Percentiles rank a stretch among this genome's conserved stretches.
Evolutionary conservation across 2,329 filamentous ascomycete genomes (phyloP).

Genomic region (Penicillium glabrum): DNA sequence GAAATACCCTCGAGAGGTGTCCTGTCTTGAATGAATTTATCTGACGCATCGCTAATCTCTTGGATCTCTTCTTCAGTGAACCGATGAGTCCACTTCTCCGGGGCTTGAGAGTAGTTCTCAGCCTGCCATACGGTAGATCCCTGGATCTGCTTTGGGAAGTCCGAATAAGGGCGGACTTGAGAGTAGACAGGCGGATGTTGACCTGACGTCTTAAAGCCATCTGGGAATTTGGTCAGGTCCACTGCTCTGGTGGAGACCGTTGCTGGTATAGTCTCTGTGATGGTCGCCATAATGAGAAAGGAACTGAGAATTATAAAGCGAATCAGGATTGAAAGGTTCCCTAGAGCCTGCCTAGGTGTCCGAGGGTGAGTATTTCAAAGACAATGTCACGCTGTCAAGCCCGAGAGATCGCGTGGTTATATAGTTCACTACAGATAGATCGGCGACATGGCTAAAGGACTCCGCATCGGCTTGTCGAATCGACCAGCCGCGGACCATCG

Average conservation of each 20-base stretch:
- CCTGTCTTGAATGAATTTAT: constrained; percentile 63
- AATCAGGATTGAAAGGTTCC: neutral
- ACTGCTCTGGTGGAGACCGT: neutral
- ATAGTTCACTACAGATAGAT: constrained; percentile 1
- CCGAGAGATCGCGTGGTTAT: constrained; percentile 1
- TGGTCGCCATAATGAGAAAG: neutral
- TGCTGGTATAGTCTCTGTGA: neutral
- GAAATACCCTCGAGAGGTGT: constrained; percentile 69
- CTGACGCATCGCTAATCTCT: constrained; percentile 65
- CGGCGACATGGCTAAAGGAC: neutral
- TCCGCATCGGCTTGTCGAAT: constrained; percentile 13
- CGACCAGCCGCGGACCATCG: constrained; percentile 2
- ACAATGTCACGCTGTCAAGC: neutral
- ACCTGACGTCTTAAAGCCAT: constrained; percentile 65
- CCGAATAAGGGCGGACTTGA: constrained; percentile 61
- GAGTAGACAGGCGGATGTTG: constrained; percentile 69
- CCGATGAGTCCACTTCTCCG: constrained; percentile 68
- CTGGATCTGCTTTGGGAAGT: constrained; percentile 67
- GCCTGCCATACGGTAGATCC: constrained; percentile 70
- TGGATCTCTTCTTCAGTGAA: constrained; percentile 65
- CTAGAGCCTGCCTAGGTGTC: neutral
- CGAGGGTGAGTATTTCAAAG: neutral
- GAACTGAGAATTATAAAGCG: neutral
- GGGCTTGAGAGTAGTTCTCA: constrained; percentile 60
- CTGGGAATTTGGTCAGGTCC: constrained; percentile 52